phyloP scores from a whole-genome alignment of 2,329 filamentous ascomycete genomes.

The Blastomyces percursus region DNA sequence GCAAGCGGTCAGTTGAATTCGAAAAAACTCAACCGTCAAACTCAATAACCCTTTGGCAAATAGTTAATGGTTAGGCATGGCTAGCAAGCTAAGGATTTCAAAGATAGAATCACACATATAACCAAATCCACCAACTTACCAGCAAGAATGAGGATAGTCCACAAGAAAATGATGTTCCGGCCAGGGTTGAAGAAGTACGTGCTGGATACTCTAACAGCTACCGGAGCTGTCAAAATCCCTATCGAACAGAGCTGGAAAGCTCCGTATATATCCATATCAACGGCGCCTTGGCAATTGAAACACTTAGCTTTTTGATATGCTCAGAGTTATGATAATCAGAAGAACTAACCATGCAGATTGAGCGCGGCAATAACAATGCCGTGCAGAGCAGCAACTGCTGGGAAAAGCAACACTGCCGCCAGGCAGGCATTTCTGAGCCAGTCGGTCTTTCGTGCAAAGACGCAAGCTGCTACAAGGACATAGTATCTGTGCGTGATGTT shows the following conservation, averaged over 20 bases:
- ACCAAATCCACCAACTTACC: slow-evolving; percentile 32
- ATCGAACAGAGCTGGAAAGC: slow-evolving; percentile 58
- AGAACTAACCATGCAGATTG: slow-evolving; percentile 46
- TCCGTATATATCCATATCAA: slow-evolving; percentile 59
- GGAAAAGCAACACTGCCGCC: slow-evolving; percentile 51
- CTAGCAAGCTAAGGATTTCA: slow-evolving; percentile 3
- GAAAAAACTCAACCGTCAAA: slow-evolving; percentile 54
- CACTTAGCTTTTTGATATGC: background rate
- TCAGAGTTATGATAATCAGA: background rate
- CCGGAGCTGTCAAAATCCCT: slow-evolving; percentile 52
- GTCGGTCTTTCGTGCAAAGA: slow-evolving; percentile 50
- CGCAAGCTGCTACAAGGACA: slow-evolving; percentile 50
- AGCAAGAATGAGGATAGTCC: slow-evolving; percentile 51
- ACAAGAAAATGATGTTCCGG: slow-evolving; percentile 55
- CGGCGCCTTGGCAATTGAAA: slow-evolving; percentile 39
- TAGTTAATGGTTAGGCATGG: background rate
- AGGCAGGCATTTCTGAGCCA: slow-evolving; percentile 55
- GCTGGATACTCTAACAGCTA: slow-evolving; percentile 49
- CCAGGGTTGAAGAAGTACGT: slow-evolving; percentile 56
- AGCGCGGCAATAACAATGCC: slow-evolving; percentile 49
- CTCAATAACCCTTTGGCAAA: slow-evolving; percentile 43
- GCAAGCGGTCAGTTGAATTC: slow-evolving; percentile 39
- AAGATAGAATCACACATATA: background rate
- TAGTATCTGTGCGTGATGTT: slow-evolving; percentile 43
- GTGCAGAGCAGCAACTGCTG: slow-evolving; percentile 54